Percentiles rank a stretch among this genome's conserved stretches.
Conservation (phyloP, 306 rosid species). For the Lathyrus tuberosus region DNA sequence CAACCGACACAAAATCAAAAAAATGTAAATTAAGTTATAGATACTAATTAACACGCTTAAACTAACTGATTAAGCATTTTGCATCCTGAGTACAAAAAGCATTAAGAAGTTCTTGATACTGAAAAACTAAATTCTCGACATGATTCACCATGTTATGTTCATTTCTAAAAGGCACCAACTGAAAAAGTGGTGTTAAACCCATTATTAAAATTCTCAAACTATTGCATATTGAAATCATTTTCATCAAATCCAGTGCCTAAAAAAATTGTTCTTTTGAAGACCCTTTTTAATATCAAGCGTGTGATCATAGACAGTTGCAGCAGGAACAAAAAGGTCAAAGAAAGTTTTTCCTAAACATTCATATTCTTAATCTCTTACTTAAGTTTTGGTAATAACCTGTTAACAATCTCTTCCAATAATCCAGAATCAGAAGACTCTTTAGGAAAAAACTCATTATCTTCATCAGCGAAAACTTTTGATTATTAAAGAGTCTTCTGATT, state of each 20-base stretch:
- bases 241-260: constrained; percentile 39
- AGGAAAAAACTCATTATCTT: too few species aligned
- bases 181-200: constrained; percentile 10
- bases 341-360: neutral
- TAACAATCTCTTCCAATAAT: constrained; percentile 72
- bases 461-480: too few species aligned
- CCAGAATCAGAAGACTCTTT: too few species aligned
- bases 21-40: neutral
- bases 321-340: neutral
- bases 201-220: constrained; percentile 32
- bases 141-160: constrained; percentile 40
- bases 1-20: neutral
- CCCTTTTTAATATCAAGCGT: constrained; percentile 11
- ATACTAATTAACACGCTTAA: neutral
- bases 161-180: constrained; percentile 35
- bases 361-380: constrained; percentile 28
- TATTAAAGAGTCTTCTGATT: too few species aligned
- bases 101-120: constrained; percentile 56
- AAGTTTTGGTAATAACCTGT: constrained; percentile 55
- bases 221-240: constrained; percentile 40
- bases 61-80: too few species aligned
- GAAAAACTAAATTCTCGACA: constrained; percentile 43
- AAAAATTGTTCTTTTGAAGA: constrained; percentile 15
- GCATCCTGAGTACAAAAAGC: constrained; percentile 57
- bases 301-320: constrained; percentile 18